Conservation (phyloP, 768 basidiomycete genomes). For the Hypholoma sublateritium region DNA sequence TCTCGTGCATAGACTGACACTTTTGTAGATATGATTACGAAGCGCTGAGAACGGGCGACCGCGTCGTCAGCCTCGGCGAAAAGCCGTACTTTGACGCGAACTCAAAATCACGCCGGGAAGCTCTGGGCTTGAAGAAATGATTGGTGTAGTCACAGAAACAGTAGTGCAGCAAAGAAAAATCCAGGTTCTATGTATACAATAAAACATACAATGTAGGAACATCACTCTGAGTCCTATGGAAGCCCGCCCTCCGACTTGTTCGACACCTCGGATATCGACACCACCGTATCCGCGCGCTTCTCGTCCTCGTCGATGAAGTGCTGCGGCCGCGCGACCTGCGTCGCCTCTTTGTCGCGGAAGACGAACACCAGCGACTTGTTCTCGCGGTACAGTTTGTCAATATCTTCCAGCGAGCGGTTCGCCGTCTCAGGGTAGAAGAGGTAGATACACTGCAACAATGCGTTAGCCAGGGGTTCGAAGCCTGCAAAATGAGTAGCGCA, state of each 20-base stretch:
- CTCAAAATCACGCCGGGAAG: constrained; percentile 34
- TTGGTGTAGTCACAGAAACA: background rate
- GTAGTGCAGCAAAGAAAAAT: too few species aligned
- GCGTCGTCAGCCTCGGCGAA: constrained; percentile 56
- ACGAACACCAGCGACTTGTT: constrained; percentile 38
- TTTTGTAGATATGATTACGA: constrained; percentile 32
- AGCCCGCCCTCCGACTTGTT: too few species aligned
- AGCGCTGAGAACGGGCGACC: constrained; percentile 42
- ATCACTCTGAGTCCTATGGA: too few species aligned
- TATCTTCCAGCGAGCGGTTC: constrained; percentile 49
- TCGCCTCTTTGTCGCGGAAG: constrained; percentile 41
- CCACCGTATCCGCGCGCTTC: too few species aligned
- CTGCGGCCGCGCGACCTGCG: constrained; percentile 40
- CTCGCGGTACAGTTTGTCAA: constrained; percentile 47
- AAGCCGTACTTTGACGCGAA: constrained; percentile 47
- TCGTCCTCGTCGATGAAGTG: constrained; percentile 39
- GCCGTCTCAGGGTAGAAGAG: constrained; percentile 50
- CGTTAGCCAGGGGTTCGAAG: background rate
- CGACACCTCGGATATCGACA: too few species aligned
- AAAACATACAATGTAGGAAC: too few species aligned
- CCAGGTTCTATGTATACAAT: too few species aligned
- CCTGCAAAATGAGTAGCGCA: constrained; percentile 18
- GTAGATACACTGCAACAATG: constrained; percentile 37
- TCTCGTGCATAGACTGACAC: background rate
- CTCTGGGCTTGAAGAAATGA: constrained; percentile 8